A percentile compares a stretch with the other conserved stretches of the same genome.
Conservation (phyloP, 2,329 filamentous ascomycete genomes). For the Colletotrichum sp. region DNA sequence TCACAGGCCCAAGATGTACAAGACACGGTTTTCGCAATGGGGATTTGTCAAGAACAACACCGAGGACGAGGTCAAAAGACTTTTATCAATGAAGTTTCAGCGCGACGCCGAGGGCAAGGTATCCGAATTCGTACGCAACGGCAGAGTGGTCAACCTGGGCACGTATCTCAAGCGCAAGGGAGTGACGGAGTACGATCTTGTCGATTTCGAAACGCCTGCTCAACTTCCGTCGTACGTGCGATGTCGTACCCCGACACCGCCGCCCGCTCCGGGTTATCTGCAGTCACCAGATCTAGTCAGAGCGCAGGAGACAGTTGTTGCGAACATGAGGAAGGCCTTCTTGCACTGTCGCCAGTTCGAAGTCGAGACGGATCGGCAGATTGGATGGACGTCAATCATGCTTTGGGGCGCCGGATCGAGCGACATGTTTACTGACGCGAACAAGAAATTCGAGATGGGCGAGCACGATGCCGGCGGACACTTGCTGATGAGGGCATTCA, state of each 20-base stretch:
- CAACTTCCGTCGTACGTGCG: slow-evolving; percentile 48
- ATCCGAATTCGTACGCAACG: slow-evolving; percentile 57
- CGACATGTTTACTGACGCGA: slow-evolving; percentile 48
- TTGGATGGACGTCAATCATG: slow-evolving; percentile 46
- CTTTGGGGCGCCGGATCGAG: slow-evolving; percentile 49
- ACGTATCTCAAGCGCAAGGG: slow-evolving; percentile 59
- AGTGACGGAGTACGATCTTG: slow-evolving; percentile 56
- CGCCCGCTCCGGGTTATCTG: slow-evolving; percentile 44
- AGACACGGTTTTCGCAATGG: slow-evolving; percentile 60
- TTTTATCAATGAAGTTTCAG: slow-evolving; percentile 57
- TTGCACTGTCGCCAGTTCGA: slow-evolving; percentile 49
- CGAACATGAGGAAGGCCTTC: slow-evolving; percentile 49
- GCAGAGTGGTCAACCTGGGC: slow-evolving; percentile 55
- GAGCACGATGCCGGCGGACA: slow-evolving; percentile 44
- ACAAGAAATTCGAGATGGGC: slow-evolving; percentile 44
- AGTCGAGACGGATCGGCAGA: slow-evolving; percentile 38
- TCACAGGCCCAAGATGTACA: slow-evolving; percentile 58
- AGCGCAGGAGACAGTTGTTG: slow-evolving; percentile 47
- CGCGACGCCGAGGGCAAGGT: slow-evolving; percentile 58
- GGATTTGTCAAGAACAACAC: slow-evolving; percentile 61
- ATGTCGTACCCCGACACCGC: slow-evolving; percentile 50
- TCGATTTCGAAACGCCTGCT: slow-evolving; percentile 48
- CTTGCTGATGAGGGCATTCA: slow-evolving; percentile 46
- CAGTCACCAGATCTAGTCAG: slow-evolving; percentile 47
- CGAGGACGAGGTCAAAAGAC: slow-evolving; percentile 55